A percentile compares a stretch with the other conserved stretches of the same genome.
phyloP scores from a whole-genome alignment of 257 asterid genomes.

The Penstemon barbatus region DNA sequence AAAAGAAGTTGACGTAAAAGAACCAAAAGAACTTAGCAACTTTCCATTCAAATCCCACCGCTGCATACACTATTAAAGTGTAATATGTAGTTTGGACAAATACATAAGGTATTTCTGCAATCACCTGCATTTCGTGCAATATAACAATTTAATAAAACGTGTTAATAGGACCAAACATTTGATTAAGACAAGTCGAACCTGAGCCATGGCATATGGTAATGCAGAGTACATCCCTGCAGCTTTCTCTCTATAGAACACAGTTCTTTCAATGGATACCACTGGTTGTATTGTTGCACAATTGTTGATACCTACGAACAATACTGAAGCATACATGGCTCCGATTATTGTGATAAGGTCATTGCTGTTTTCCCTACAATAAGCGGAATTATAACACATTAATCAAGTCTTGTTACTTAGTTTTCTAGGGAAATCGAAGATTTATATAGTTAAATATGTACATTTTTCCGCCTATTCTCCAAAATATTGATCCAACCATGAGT shows the following conservation, averaged over 20 bases:
- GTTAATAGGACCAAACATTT: neutral
- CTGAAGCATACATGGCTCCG: slow-evolving; percentile 64
- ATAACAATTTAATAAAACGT: neutral
- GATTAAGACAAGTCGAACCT: slow-evolving; percentile 30
- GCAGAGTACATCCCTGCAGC: slow-evolving; percentile 69
- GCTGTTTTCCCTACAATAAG: slow-evolving; percentile 36
- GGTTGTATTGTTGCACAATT: slow-evolving; percentile 56
- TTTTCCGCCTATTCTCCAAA: slow-evolving; percentile 47
- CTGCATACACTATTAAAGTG: slow-evolving; percentile 50
- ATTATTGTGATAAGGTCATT: slow-evolving; percentile 44
- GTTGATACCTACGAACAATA: slow-evolving; percentile 49
- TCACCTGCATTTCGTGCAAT: slow-evolving; percentile 34
- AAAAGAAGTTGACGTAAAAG: slow-evolving; percentile 50
- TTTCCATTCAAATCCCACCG: slow-evolving; percentile 57
- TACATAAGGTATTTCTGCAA: slow-evolving; percentile 52
- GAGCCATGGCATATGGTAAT: slow-evolving; percentile 64
- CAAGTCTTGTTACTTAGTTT: slow-evolving; percentile 5
- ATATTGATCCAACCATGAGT: slow-evolving; percentile 47
- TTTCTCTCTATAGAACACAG: slow-evolving; percentile 56
- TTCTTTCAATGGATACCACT: slow-evolving; percentile 47
- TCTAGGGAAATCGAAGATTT: neutral
- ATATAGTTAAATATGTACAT: slow-evolving; percentile 29
- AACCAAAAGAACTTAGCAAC: slow-evolving; percentile 56
- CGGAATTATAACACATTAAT: neutral
- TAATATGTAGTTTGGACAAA: slow-evolving; percentile 49